Evolutionary conservation across 306 rosid species (phyloP), one percentile per base, ranked within the genome.

Genomic region (Geum urbanum): DNA sequence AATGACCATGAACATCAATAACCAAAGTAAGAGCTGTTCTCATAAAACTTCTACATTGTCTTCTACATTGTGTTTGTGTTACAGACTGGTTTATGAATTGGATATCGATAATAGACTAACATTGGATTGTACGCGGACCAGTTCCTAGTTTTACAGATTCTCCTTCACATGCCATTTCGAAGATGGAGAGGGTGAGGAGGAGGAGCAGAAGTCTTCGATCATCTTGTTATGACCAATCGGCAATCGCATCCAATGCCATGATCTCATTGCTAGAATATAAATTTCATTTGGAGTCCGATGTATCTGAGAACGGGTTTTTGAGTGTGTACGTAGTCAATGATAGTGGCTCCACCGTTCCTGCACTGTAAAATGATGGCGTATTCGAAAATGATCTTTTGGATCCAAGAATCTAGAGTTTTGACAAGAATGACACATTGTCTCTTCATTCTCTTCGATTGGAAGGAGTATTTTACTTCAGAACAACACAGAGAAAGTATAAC

Each of bases 91-190:
- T 32, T 32, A 32, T 32, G 37, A 32, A 32, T 32, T 2, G 37
- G 0, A 32, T 32, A 3, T 2, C 2, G 37, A 32, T 32, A 32
- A 32, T 32, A 32, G 37, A 32, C 37, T 32, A 32, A 32, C 37
- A 32, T n/a, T n/a, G n/a, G 70, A 32, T 18, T 9, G 27, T 24
- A 24, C 43, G 83, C 69, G 71, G 87, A 66, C 82, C 78, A n/a
- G 57, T 67, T 79, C 69, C 45, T 37, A 5, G 13, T 63, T 74
- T 44, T 19, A n/a, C 52, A 22, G 37, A 65, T 27, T 63, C 50
- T 8, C 68, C 41, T 14, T 52, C 20, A 9, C 11, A 27, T 27
- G 39, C 9, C 6, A 58, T 6, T 9, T 18, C 18, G 9, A 37
- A 40, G 51, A 72, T 0, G 13, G 48, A 35, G 16, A 48, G n/a